Evolutionary conservation across 257 asterid genomes (phyloP).

Genomic region (Nicotiana tomentosiformis): DNA sequence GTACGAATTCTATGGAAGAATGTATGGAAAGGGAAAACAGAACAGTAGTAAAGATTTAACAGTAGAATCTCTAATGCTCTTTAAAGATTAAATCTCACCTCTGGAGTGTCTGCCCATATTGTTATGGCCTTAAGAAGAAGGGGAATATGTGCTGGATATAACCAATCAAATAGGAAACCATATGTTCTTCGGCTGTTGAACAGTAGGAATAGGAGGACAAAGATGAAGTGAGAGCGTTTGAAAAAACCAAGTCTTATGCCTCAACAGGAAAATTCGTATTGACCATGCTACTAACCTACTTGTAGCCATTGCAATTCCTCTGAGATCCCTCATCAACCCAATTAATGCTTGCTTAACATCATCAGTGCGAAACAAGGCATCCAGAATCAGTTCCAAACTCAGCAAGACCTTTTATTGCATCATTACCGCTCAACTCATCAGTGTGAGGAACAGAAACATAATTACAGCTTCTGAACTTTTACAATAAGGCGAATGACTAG

Average conservation of each 20-base stretch:
- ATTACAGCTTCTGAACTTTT: not conserved
- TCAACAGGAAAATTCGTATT: not conserved
- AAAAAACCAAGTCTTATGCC: not conserved
- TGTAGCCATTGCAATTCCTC: slow-evolving; percentile 97
- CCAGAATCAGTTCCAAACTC: slow-evolving; percentile 73
- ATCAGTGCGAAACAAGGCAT: slow-evolving; percentile 75
- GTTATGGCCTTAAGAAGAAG: slow-evolving; percentile 78
- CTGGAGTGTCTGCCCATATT: slow-evolving; percentile 95
- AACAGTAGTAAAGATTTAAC: not conserved
- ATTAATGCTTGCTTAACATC: slow-evolving; percentile 78
- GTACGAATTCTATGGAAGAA: not conserved
- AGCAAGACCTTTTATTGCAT: slow-evolving; percentile 48
- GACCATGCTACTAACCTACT: slow-evolving; percentile 44
- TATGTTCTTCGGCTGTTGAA: slow-evolving; percentile 74
- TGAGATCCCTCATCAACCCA: slow-evolving; percentile 97
- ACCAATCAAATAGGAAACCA: slow-evolving; percentile 93
- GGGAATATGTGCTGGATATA: slow-evolving; percentile 95
- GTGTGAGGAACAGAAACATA: slow-evolving; percentile 10
- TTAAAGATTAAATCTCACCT: slow-evolving; percentile 37
- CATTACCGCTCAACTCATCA: slow-evolving; percentile 13
- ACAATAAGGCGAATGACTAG: not conserved
- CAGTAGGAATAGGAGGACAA: slow-evolving; percentile 23
- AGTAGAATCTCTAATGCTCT: not conserved
- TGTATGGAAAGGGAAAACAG: not conserved
- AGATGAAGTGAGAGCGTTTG: not conserved